Base-by-base conservation (phyloP, 2,329 filamentous ascomycete genomes). In the Talaromyces marneffei region DNA sequence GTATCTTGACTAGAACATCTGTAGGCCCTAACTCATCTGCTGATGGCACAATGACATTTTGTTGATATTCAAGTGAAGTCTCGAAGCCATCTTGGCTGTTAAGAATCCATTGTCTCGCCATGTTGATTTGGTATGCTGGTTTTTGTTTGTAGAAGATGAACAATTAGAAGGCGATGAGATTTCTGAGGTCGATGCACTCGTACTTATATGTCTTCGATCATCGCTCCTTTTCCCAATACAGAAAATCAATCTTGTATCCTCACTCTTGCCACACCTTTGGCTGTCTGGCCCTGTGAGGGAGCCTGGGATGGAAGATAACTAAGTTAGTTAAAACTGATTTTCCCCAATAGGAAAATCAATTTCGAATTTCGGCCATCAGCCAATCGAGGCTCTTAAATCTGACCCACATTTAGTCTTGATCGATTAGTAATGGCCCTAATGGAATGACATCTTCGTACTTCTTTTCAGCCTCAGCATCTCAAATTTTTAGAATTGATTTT, bases 81-180 rank as follows among this genome's bases (percentile, higher is more conserved):
- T 75, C 71, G 23, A 73, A 76, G 57, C 73, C 74, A 18, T 71
- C 64, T 57, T 76, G 74, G 61, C 68, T 61, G 16, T 66, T 70
- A 6, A 74, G 60, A 18, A 68, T 67, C 72, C 72, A 76, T 57
- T 70, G 71, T 59, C 70, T 63, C 53, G 70, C 65, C 71, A 74
- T 74, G 1, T 25, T 64, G 48, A 33, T n/a, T 50, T 52, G 25
- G 29, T 27, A 16, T 6, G 9, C n/a, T 52, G 29, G 14, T 20
- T 33, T 18, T 7, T 33, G 3, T 12, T 18, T 52, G 2, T 12
- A 14, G 23, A 7, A 20, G 8, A 52, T 33, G 3, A 3, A n/a
- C 14, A 10, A 31, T 29, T 2, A 12, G 14, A 27, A 46, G 25
- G 12, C 14, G 25, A 31, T 6, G 10, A 20, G 5, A 7, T 16